phyloP scores from a whole-genome alignment of 2,329 filamentous ascomycete genomes.

The Pseudogymnoascus sp. region DNA sequence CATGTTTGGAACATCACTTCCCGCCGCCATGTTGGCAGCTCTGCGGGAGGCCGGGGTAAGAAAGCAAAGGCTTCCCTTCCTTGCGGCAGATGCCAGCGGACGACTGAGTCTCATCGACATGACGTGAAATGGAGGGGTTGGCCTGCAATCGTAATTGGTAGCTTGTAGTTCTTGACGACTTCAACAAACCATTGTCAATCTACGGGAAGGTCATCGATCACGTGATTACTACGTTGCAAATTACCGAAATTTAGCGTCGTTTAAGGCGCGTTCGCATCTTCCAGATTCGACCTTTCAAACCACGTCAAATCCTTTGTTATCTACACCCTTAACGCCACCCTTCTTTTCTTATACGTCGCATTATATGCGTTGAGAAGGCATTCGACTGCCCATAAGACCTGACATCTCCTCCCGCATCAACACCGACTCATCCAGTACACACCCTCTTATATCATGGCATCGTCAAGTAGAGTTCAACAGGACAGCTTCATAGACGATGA shows the following conservation, averaged over 20 bases:
- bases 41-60: slow-evolving; percentile 1
- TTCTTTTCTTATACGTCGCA: slow-evolving; percentile 7
- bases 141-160: slow-evolving; percentile 8
- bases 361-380: slow-evolving; percentile 7
- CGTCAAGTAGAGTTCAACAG: slow-evolving; percentile 35
- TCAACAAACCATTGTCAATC: slow-evolving; percentile 5
- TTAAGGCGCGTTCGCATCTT: slow-evolving; percentile 9
- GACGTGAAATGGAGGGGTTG: slow-evolving; percentile 7
- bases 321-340: slow-evolving; percentile 4
- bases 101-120: slow-evolving; percentile 10
- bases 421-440: slow-evolving; percentile 1
- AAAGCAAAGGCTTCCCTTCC: slow-evolving; percentile 8
- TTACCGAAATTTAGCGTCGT: slow-evolving; percentile 9
- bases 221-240: neutral
- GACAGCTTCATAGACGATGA: slow-evolving; percentile 65
- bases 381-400: slow-evolving; percentile 1
- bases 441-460: slow-evolving; percentile 9
- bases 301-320: slow-evolving; percentile 8
- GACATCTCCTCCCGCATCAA: neutral
- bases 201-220: neutral
- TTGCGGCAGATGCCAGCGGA: slow-evolving; percentile 10
- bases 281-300: slow-evolving; percentile 7
- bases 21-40: slow-evolving; percentile 6
- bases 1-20: slow-evolving; percentile 12
- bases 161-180: slow-evolving; percentile 7